Evolutionary conservation across 2,329 filamentous ascomycete genomes (phyloP), one percentile per base, ranked within the genome.

Genomic region (Diaporthe citri): DNA sequence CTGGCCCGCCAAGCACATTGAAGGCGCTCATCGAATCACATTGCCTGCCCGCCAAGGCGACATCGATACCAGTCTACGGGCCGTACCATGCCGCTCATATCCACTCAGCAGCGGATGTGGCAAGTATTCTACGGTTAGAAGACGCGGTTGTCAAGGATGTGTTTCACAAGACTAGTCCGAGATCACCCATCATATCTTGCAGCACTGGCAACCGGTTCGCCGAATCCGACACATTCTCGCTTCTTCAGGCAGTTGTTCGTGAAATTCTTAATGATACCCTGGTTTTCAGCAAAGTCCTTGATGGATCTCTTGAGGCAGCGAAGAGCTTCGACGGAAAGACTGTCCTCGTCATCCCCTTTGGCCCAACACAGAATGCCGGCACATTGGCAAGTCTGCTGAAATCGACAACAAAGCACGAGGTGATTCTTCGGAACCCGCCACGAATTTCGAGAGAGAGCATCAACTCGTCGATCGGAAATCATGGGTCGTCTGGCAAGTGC

Each of bases 41-140:
- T 20, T 77, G 84, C 57, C 84, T 86, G 46, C 82, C 85, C 9
- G 81, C 82, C 46, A 86, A 85, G 77, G 83, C 85, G 20, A 86
- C 85, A n/a, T 82, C 85, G 2, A 86, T 90, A 71, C 88, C 89
- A 0, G 86, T 91, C 36, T 87, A 88, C 76, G 90, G 87, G 0
- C 89, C 90, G 9, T 91, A 90, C 78, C 90, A 91, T 78, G 88
- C 90, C 51, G 76, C 86, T 3, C 88, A 90, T 79, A 82, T 91
- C n/a, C 86, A 90, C 78, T 82, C 82, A 0, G 77, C 79, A 22
- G 81, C 79, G 25, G 85, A 89, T 74, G 81, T 90, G 28, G 84
- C 85, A 60, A 82, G 81, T 75, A 85, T 90, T 36, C 80, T 90
- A 41, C 81, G 82, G 22, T 82, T 89, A 41, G 82, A 86, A 52